These are phyloP conservation scores for Podospora pseudopauciseta DNA, from an alignment of 495 filamentous ascomycete species.

Conservation along the genomic window DNA sequence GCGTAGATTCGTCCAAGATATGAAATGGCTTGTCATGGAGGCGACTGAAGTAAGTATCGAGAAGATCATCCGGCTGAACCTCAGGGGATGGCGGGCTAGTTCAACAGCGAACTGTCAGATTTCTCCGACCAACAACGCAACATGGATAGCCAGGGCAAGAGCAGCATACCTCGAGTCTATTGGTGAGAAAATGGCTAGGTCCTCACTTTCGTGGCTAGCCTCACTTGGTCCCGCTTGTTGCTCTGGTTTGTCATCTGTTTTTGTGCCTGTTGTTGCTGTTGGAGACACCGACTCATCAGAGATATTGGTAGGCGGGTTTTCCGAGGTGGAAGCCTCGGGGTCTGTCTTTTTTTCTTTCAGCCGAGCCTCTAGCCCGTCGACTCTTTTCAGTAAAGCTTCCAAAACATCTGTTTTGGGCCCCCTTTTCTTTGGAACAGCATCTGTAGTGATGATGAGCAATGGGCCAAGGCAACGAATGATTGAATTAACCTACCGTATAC, in stretches of 20 bases:
- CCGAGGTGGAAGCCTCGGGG: slow-evolving; percentile 40
- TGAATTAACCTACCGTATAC: slow-evolving; percentile 63
- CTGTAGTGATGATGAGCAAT: slow-evolving; percentile 38
- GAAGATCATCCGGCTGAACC: slow-evolving; percentile 54
- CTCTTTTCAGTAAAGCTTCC: slow-evolving; percentile 75
- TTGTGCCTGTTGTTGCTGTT: slow-evolving; percentile 11
- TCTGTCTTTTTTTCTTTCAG: slow-evolving; percentile 62
- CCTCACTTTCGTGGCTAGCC: slow-evolving; percentile 12
- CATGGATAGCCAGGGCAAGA: background rate
- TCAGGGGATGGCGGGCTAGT: slow-evolving; percentile 39
- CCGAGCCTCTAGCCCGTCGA: slow-evolving; percentile 76
- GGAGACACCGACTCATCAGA: slow-evolving; percentile 20
- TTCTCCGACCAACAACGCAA: background rate
- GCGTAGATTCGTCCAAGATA: slow-evolving; percentile 68
- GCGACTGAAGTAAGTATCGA: slow-evolving; percentile 72
- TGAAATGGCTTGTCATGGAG: slow-evolving; percentile 76
- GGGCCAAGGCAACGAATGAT: background rate
- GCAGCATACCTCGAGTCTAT: slow-evolving; percentile 12
- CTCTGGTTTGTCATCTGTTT: background rate
- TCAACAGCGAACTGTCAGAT: background rate
- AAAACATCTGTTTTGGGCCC: slow-evolving; percentile 86
- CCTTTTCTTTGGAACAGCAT: slow-evolving; percentile 83
- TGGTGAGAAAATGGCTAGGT: slow-evolving; percentile 19
- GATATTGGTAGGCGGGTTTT: slow-evolving; percentile 24
- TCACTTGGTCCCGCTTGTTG: background rate